These are phyloP conservation scores for Polyporus tsugae DNA, from an alignment of 1,284 basidiomycete genomes.

Conservation along the genomic window DNA sequence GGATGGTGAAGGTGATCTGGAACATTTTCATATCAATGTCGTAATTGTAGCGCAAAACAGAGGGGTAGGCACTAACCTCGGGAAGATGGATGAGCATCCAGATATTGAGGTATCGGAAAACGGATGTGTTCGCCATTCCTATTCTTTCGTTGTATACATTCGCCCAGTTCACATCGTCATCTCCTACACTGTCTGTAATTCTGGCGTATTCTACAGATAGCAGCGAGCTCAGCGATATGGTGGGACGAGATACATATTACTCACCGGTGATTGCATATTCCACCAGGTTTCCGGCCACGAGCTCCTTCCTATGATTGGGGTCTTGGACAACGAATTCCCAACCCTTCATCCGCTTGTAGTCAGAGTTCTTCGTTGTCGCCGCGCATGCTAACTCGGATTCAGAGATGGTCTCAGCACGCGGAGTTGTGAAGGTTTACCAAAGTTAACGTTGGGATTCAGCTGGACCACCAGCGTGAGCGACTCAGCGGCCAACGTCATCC, in stretches of 20 bases:
- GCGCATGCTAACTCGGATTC: conserved; percentile 31
- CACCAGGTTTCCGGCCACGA: conserved; percentile 72
- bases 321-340: conserved; percentile 62
- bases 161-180: not conserved
- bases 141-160: not conserved
- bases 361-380: conserved; percentile 68
- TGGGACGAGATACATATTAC: conserved; percentile 21
- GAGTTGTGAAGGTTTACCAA: not conserved
- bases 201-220: not conserved
- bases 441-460: not conserved
- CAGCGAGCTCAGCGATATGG: not conserved
- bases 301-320: conserved; percentile 69
- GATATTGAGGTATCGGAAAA: not conserved
- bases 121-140: not conserved
- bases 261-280: conserved; percentile 59
- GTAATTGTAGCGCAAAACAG: conserved; percentile 39
- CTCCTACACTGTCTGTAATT: not conserved
- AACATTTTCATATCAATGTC: conserved; percentile 54
- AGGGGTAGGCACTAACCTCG: not conserved
- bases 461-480: not conserved
- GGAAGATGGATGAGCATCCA: not conserved
- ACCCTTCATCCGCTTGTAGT: conserved; percentile 70
- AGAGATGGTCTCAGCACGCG: not conserved
- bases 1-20: conserved; percentile 73
- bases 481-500: not conserved